These are phyloP conservation scores for Pestalotiopsis sp. DNA, from an alignment of 2,329 filamentous ascomycete genomes.

Conservation along the genomic window DNA sequence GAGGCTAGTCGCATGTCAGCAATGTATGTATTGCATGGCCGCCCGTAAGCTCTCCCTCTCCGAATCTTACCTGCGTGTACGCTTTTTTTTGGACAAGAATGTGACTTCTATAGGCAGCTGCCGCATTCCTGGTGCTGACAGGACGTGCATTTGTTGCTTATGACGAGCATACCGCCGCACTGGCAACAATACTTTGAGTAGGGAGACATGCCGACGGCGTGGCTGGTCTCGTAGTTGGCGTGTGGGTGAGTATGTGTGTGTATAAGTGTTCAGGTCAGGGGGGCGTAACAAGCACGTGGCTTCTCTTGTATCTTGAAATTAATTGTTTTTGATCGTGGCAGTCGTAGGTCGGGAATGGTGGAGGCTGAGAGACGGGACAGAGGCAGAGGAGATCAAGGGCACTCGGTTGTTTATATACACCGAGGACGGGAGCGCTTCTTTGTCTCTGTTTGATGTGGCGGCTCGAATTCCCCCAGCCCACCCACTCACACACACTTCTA, in stretches of 20 bases:
- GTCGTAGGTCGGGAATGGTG: too few species aligned
- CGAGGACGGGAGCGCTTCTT: neutral
- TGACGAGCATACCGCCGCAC: conserved; percentile 57
- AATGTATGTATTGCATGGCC: too few species aligned
- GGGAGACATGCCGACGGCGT: conserved; percentile 35
- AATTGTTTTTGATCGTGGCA: neutral
- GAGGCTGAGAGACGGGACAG: neutral
- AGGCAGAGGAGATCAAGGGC: neutral
- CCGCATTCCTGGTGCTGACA: conserved; percentile 28
- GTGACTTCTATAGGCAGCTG: conserved; percentile 27
- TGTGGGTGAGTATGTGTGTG: too few species aligned
- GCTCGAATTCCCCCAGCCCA: conserved; percentile 1
- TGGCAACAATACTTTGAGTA: conserved; percentile 54
- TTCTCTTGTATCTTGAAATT: neutral
- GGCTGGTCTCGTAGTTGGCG: neutral
- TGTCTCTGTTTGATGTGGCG: neutral
- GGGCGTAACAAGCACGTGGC: neutral
- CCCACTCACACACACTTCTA: neutral
- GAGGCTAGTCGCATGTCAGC: too few species aligned
- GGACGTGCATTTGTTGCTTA: conserved; percentile 52
- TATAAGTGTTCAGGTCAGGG: too few species aligned
- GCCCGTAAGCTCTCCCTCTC: too few species aligned
- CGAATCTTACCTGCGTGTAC: too few species aligned
- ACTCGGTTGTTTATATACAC: neutral
- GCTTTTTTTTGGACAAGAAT: too few species aligned